Conservation (phyloP, 441 rosid species). For the Eutrema salsugineum region DNA sequence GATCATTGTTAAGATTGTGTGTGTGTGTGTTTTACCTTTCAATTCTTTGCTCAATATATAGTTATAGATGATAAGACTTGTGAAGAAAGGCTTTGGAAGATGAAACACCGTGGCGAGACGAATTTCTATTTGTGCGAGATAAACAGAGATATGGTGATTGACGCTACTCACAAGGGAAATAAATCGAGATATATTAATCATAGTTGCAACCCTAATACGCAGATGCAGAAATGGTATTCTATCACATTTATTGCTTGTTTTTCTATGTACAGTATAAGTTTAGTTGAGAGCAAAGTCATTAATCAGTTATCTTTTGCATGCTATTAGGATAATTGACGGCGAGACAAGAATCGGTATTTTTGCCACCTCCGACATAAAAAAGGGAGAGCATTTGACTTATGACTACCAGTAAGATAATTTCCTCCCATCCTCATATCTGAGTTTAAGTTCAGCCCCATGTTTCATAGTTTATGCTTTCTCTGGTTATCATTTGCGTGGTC, state of each 20-base stretch:
- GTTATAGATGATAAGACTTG: conserved; percentile 98
- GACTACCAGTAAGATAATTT: conserved; percentile 81
- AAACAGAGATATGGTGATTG: conserved; percentile 97
- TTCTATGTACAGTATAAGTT: too few relatives aligned
- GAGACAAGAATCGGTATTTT: conserved; percentile 99
- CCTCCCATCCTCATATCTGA: neutral
- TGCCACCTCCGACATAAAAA: conserved; percentile 73
- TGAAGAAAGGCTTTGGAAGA: conserved; percentile 97
- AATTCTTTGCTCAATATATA: conserved; percentile 28
- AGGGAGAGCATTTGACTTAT: conserved; percentile 94
- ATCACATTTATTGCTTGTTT: conserved; percentile 23
- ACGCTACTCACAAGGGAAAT: conserved; percentile 96
- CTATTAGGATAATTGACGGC: conserved; percentile 85
- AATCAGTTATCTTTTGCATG: conserved; percentile 1
- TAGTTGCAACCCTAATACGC: conserved; percentile 92
- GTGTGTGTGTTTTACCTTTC: neutral
- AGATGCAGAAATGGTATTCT: conserved; percentile 97
- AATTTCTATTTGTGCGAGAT: conserved; percentile 97
- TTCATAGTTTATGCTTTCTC: neutral
- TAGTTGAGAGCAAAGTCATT: neutral
- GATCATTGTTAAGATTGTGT: neutral
- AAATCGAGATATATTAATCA: conserved; percentile 98
- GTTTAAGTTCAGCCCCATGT: neutral
- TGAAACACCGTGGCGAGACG: conserved; percentile 93
- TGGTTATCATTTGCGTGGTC: neutral